phyloP scores from a whole-genome alignment of 441 rosid genomes.

The Adansonia gregorii region DNA sequence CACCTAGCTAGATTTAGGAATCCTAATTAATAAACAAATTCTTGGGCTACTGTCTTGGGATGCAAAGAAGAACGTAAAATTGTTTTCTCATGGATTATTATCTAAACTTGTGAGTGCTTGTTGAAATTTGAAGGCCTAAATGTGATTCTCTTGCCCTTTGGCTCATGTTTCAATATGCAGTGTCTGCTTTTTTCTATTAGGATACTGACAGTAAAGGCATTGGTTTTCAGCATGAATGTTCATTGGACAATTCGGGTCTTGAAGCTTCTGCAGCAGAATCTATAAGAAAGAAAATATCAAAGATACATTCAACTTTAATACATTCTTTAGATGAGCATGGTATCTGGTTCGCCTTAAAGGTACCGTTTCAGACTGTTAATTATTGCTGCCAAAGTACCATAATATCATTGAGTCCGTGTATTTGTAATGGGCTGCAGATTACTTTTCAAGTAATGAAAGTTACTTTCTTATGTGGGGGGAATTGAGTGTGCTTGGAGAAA shows the following conservation, averaged over 20 bases:
- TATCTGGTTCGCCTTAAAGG: constrained; percentile 82
- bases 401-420: not conserved
- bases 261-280: constrained; percentile 38
- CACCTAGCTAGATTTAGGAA: not conserved
- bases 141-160: not conserved
- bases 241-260: constrained; percentile 50
- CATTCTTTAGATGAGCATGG: constrained; percentile 81
- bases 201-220: constrained; percentile 27
- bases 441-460: constrained; percentile 48
- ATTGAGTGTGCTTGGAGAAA: constrained; percentile 45
- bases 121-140: not conserved
- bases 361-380: constrained; percentile 31
- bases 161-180: not conserved
- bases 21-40: not conserved
- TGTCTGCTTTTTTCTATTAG: constrained; percentile 7
- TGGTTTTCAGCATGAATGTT: constrained; percentile 55
- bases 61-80: not conserved
- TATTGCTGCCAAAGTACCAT: constrained; percentile 7
- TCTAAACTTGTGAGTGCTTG: not conserved
- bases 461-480: constrained; percentile 49
- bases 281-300: constrained; percentile 46
- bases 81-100: not conserved
- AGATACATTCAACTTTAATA: constrained; percentile 48
- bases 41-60: not conserved
- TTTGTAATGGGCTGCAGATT: constrained; percentile 73